phyloP scores from a whole-genome alignment of 2,329 filamentous ascomycete species.

The Metarhizium sp. region DNA sequence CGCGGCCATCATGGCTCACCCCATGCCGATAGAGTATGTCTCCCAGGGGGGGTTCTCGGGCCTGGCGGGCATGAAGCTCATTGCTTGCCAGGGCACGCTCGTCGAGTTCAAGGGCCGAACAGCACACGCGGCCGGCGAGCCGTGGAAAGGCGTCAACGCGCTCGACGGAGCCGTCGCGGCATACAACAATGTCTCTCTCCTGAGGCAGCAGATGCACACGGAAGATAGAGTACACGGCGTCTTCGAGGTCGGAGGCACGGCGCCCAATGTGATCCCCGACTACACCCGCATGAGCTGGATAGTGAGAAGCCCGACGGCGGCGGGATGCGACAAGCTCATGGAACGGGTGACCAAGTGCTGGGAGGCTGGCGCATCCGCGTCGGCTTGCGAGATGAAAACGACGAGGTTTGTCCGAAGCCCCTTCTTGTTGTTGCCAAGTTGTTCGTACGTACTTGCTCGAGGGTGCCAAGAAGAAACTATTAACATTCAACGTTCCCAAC shows the following conservation, averaged over 20 bases:
- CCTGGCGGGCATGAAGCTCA: slow-evolving; percentile 18
- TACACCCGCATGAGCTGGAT: slow-evolving; percentile 25
- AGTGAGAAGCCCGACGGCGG: background rate
- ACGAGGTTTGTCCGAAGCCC: background rate
- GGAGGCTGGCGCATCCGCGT: background rate
- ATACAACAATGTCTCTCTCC: slow-evolving; percentile 31
- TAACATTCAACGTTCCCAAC: background rate
- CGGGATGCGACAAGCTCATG: background rate
- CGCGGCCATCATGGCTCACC: background rate
- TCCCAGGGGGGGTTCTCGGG: background rate
- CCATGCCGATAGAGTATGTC: slow-evolving; percentile 15
- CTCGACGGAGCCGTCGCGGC: slow-evolving; percentile 36
- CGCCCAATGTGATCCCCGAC: slow-evolving; percentile 32
- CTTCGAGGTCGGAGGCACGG: slow-evolving; percentile 29
- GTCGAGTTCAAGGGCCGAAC: slow-evolving; percentile 30
- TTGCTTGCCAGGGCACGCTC: slow-evolving; percentile 10
- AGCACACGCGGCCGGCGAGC: slow-evolving; percentile 37
- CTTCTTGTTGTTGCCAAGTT: background rate
- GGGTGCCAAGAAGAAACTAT: too few relatives aligned
- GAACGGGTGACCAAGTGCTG: background rate
- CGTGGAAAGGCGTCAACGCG: slow-evolving; percentile 41
- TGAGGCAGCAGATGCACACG: slow-evolving; percentile 40
- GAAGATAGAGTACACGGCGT: slow-evolving; percentile 41
- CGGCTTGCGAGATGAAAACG: background rate
- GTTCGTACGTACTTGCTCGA: too few relatives aligned